Evolutionary conservation across 2,329 filamentous ascomycete genomes (phyloP), one percentile per base, ranked within the genome.

Genomic region (Dryadomyces quercivorus): DNA sequence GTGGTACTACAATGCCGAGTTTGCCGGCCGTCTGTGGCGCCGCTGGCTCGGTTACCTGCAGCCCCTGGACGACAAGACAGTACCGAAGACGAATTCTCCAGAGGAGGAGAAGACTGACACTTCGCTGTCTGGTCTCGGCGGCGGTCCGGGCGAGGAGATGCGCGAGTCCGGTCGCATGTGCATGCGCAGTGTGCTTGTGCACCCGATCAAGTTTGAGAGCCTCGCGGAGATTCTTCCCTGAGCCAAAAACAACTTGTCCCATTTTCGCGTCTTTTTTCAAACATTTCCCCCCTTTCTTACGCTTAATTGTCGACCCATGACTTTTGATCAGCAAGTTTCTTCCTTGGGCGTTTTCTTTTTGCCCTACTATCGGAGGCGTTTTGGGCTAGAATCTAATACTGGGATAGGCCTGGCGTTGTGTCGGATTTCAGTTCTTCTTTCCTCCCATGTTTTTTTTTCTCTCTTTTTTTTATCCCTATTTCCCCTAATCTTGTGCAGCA

Each of bases 1-100:
- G 47, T 95, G 87, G 86, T 94, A 92, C 68, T 94, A 89, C 68
- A 86, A 89, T 61, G 83, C 83, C 21, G 78, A 83, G 51, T 94
- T 93, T 63, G 82, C 86, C 1, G 78, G 84, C 5, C 78, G 85
- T n/a, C 65, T 94, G 60, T 94, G 88, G 80, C 76, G 85, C 51
- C 75, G 87, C 47, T 95, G 89, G 89, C 69, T 93, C 48, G 78
- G 78, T 0, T 81, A 77, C 59, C 69, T 75, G 16, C 76, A 80
- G 63, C 58, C 58, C 6, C 26, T 58, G n/a, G 57, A 60, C 38
- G 59, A 60, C 36, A 46, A 50, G 1, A 16, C 22, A 1, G 50
- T 18, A 20, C 50, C 56, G 6, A 59, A 56, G 54, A 34, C 46
- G 16, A 5, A 5, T 9, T 2, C 9, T 7, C 67, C 70, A 62